Percentiles rank a stretch among this genome's conserved stretches.
These are phyloP conservation scores for Boletus reticuloceps DNA, from an alignment of 768 basidiomycete genomes.

Conservation along the genomic window DNA sequence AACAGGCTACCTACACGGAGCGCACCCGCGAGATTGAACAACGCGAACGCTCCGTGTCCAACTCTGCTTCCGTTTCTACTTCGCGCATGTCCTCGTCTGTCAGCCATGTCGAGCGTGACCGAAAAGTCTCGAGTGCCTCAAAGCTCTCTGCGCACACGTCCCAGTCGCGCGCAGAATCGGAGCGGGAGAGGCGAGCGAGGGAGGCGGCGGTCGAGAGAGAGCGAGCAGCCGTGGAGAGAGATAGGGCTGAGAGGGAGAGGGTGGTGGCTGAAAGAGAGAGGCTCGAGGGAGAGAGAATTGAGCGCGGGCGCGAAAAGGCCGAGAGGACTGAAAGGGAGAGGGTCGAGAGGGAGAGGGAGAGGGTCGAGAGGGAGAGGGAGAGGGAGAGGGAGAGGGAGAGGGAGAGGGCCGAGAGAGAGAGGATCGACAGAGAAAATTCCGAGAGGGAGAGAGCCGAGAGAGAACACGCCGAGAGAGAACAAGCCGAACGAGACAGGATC, in stretches of 20 bases:
- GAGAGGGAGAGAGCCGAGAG: conserved; percentile 3
- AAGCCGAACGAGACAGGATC: conserved; percentile 10
- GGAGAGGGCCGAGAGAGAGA: neutral
- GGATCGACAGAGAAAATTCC: neutral
- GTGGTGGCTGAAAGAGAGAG: conserved; percentile 13
- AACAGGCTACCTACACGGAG: conserved; percentile 22
- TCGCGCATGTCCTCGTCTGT: conserved; percentile 24
- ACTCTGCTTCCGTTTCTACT: conserved; percentile 8
- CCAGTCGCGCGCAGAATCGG: conserved; percentile 16
- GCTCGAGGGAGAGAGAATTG: conserved; percentile 8
- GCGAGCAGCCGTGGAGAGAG: conserved; percentile 11
- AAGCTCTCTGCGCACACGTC: conserved; percentile 31
- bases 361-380: neutral
- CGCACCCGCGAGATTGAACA: conserved; percentile 25
- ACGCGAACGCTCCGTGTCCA: conserved; percentile 25
- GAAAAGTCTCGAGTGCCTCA: conserved; percentile 24
- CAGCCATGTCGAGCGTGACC: conserved; percentile 24
- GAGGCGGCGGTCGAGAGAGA: conserved; percentile 20
- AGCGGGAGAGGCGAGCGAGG: conserved; percentile 26
- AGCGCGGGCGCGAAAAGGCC: neutral
- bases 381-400: neutral
- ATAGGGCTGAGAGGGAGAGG: conserved; percentile 14
- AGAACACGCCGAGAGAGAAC: conserved; percentile 10
- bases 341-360: conserved; percentile 7
- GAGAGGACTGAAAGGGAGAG: conserved; percentile 7